phyloP scores from a whole-genome alignment of 768 basidiomycete species.

The Mycena venus region DNA sequence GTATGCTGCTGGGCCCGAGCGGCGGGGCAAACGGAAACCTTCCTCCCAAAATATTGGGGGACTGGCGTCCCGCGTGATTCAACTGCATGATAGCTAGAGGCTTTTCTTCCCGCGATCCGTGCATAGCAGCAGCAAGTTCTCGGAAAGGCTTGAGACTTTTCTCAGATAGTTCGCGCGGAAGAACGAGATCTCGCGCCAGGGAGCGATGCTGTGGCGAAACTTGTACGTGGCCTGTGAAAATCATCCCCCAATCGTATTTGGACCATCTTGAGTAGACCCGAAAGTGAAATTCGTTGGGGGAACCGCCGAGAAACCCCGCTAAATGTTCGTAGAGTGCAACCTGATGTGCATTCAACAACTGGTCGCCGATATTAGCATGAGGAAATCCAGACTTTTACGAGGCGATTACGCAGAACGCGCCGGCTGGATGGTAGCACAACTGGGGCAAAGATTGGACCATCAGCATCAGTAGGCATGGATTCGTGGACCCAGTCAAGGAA shows the following conservation, averaged over 20 bases:
- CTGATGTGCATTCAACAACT: conserved; percentile 56
- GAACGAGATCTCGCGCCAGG: conserved; percentile 77
- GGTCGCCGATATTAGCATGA: no score
- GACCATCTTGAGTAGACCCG: conserved; percentile 84
- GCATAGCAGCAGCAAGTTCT: conserved; percentile 64
- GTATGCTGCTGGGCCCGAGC: conserved; percentile 78
- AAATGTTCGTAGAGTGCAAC: conserved; percentile 94
- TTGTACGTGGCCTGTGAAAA: conserved; percentile 90
- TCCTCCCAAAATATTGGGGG: conserved; percentile 78
- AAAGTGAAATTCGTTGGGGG: conserved; percentile 75
- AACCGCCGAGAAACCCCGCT: conserved; percentile 72
- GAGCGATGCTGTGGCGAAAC: conserved; percentile 73
- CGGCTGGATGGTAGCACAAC: no score
- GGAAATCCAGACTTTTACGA: no score
- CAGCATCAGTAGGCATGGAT: no score
- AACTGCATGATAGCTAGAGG: conserved; percentile 81
- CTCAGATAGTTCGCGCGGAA: conserved; percentile 61
- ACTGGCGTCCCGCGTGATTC: conserved; percentile 88
- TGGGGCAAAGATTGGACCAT: no score
- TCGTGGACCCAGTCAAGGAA: no score
- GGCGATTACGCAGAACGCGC: no score
- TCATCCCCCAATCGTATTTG: conserved; percentile 85
- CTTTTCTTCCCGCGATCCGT: conserved; percentile 42
- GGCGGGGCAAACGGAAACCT: conserved; percentile 72
- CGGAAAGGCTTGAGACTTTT: conserved; percentile 64